These are phyloP conservation scores for Pythium utonaiense DNA, from an alignment of 352 stramenopile species.

Conservation along the genomic window DNA sequence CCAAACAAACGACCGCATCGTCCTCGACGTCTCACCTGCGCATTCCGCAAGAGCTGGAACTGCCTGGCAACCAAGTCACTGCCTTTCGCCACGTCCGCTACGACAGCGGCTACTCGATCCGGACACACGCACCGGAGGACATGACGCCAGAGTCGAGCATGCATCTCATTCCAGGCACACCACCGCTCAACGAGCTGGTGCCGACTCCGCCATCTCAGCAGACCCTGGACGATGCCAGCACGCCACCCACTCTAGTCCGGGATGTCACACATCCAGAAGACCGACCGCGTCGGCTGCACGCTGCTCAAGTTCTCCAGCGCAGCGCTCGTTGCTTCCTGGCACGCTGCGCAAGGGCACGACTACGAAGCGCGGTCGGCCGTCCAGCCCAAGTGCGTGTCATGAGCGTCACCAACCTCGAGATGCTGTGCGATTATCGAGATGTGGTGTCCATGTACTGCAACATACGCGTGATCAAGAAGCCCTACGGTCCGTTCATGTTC, in stretches of 20 bases:
- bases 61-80: background rate
- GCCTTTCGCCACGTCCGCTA: constrained; percentile 24
- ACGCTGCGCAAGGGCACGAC: constrained; percentile 22
- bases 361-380: constrained; percentile 46
- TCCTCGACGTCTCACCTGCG: background rate
- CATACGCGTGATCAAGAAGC: constrained; percentile 81
- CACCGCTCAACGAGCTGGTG: constrained; percentile 27
- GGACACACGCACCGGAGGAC: background rate
- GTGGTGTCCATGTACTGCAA: constrained; percentile 67
- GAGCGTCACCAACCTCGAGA: constrained; percentile 43
- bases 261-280: constrained; percentile 31
- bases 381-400: constrained; percentile 59
- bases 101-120: constrained; percentile 17
- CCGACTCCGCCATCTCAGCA: background rate
- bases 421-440: constrained; percentile 79
- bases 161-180: constrained; percentile 58
- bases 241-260: constrained; percentile 10
- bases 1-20: background rate
- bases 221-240: background rate
- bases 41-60: background rate
- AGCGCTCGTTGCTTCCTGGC: constrained; percentile 35
- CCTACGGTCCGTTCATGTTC: constrained; percentile 86
- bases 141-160: constrained; percentile 1
- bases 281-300: constrained; percentile 32
- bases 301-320: constrained; percentile 36